These are phyloP conservation scores for Fusarium sp. DNA, from an alignment of 2,329 filamentous ascomycete genomes.

Conservation along the genomic window DNA sequence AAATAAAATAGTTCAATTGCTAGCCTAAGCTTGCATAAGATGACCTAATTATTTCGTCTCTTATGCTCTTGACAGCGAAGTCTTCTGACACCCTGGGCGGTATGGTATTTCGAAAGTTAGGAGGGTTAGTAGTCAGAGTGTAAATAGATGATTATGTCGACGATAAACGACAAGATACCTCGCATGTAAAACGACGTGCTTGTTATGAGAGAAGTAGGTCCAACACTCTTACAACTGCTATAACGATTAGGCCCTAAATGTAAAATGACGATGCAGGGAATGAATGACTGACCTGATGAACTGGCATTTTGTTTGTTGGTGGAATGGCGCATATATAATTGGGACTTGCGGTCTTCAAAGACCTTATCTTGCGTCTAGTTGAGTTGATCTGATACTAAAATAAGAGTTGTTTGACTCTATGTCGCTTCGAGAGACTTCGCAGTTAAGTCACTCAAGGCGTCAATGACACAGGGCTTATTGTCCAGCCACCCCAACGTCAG, in stretches of 20 bases:
- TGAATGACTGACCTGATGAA: slow-evolving; percentile 21
- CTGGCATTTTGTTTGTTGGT: slow-evolving; percentile 33
- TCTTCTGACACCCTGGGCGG: background rate
- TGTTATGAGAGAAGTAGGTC: slow-evolving; percentile 21
- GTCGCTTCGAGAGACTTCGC: slow-evolving; percentile 35
- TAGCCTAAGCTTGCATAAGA: too few relatives aligned
- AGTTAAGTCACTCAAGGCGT: slow-evolving; percentile 43
- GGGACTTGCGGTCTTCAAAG: background rate
- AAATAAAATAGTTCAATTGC: too few relatives aligned
- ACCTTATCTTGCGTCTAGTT: background rate
- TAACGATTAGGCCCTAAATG: slow-evolving; percentile 6
- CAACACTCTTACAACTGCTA: background rate
- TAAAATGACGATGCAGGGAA: slow-evolving; percentile 1
- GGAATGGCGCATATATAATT: background rate
- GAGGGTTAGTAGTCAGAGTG: background rate
- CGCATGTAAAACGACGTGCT: slow-evolving; percentile 1
- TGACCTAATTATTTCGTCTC: too few relatives aligned
- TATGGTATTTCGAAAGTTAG: slow-evolving; percentile 1
- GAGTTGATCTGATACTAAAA: background rate
- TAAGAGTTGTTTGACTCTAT: slow-evolving; percentile 32
- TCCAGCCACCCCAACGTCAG: slow-evolving; percentile 62
- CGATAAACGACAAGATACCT: background rate
- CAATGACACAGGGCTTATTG: slow-evolving; percentile 51
- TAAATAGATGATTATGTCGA: slow-evolving; percentile 5
- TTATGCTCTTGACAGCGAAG: too few relatives aligned